Evolutionary conservation across 2,329 filamentous ascomycete species (phyloP).

Genomic region (Xylariales sp.): DNA sequence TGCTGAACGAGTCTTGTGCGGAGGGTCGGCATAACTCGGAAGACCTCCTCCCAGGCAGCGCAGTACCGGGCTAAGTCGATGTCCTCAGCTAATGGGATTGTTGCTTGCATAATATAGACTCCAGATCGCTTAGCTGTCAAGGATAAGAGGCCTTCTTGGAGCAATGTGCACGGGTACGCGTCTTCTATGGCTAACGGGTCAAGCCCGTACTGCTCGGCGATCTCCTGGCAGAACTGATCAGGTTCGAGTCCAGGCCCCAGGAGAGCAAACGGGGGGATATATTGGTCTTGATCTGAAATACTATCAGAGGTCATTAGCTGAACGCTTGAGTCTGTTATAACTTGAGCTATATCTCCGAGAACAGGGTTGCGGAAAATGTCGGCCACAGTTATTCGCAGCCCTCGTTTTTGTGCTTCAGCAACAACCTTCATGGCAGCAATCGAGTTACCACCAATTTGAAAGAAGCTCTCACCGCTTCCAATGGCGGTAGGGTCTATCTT

Average conservation of each 20-base stretch:
- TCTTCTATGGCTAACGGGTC: too few species aligned
- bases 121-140: neutral
- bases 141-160: neutral
- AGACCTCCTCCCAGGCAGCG: neutral
- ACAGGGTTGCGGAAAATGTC: constrained; percentile 5
- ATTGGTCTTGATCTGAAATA: too few species aligned
- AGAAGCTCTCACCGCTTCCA: constrained; percentile 2
- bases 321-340: too few species aligned
- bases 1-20: neutral
- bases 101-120: neutral
- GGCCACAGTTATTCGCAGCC: constrained; percentile 1
- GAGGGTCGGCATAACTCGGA: neutral
- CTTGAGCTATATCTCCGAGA: neutral
- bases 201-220: too few species aligned
- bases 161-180: neutral
- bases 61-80: neutral
- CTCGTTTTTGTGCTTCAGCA: constrained; percentile 16
- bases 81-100: neutral
- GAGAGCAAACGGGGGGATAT: too few species aligned
- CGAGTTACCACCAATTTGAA: constrained; percentile 6
- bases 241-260: too few species aligned
- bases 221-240: too few species aligned
- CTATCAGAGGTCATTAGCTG: too few species aligned
- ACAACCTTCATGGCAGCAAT: constrained; percentile 9
- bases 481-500: constrained; percentile 2